Conservation (phyloP, 495 filamentous ascomycete species). For the Tuber umbilicatum region DNA sequence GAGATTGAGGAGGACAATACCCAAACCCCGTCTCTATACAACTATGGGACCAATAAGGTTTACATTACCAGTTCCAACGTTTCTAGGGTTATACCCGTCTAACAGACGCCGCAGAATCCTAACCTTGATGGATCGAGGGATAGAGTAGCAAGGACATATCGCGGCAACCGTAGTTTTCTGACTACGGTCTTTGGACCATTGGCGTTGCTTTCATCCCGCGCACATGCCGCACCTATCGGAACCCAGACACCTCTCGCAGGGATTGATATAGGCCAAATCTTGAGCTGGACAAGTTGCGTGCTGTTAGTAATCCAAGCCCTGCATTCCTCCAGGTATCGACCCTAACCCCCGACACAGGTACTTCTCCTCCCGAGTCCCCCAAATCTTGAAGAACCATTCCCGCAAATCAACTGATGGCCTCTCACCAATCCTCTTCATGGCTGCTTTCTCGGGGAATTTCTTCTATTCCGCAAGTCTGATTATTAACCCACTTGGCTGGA, state of each 20-base stretch:
- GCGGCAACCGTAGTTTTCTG: neutral
- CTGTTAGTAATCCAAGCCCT: constrained; percentile 14
- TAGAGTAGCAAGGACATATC: neutral
- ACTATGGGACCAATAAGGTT: neutral
- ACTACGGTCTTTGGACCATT: neutral
- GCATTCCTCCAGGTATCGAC: neutral
- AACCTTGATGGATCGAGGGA: neutral
- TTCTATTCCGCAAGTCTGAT: constrained; percentile 64
- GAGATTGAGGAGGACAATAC: constrained; percentile 35
- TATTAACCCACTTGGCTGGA: constrained; percentile 64
- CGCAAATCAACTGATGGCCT: constrained; percentile 65
- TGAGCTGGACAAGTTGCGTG: constrained; percentile 28
- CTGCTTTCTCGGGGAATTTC: constrained; percentile 65
- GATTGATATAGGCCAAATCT: constrained; percentile 12
- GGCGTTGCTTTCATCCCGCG: neutral
- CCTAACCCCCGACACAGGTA: constrained; percentile 44
- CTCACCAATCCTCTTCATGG: constrained; percentile 61
- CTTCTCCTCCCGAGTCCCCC: constrained; percentile 63
- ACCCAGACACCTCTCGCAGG: neutral
- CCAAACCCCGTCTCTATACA: constrained; percentile 2
- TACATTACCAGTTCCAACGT: neutral
- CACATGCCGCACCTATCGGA: neutral
- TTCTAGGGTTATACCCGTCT: neutral
- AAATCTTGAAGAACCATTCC: constrained; percentile 61
- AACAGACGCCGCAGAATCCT: neutral